These are phyloP conservation scores for Phoma herbarum DNA, from an alignment of 2,329 filamentous ascomycete species.

Conservation along the genomic window DNA sequence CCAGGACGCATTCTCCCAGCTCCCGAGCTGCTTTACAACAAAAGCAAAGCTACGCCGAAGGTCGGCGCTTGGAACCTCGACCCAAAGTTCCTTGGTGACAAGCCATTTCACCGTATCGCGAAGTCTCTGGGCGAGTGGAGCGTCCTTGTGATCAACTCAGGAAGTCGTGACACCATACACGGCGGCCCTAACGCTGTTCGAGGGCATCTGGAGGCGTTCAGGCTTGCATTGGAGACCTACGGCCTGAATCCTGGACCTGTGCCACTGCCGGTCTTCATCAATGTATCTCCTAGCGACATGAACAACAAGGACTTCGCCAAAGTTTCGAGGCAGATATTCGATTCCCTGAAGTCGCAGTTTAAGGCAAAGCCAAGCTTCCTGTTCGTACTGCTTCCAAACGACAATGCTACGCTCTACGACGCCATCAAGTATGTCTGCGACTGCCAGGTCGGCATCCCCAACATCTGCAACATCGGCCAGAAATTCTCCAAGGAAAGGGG, in stretches of 20 bases:
- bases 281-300: slow-evolving; percentile 22
- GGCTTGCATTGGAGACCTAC: slow-evolving; percentile 31
- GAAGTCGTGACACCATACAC: slow-evolving; percentile 26
- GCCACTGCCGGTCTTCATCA: slow-evolving; percentile 20
- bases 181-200: slow-evolving; percentile 26
- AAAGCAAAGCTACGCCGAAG: slow-evolving; percentile 44
- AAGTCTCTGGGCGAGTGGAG: slow-evolving; percentile 37
- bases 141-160: slow-evolving; percentile 43
- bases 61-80: slow-evolving; percentile 77
- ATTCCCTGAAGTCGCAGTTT: slow-evolving; percentile 57
- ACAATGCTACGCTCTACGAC: slow-evolving; percentile 44
- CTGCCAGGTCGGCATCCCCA: slow-evolving; percentile 67
- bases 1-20: slow-evolving; percentile 71
- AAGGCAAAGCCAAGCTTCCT: slow-evolving; percentile 41
- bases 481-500: slow-evolving; percentile 57
- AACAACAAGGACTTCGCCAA: slow-evolving; percentile 54
- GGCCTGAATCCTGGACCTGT: slow-evolving; percentile 34
- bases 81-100: slow-evolving; percentile 26
- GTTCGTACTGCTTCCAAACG: slow-evolving; percentile 43
- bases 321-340: slow-evolving; percentile 67
- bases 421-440: slow-evolving; percentile 75
- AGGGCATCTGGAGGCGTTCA: slow-evolving; percentile 28
- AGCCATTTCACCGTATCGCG: slow-evolving; percentile 37
- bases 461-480: slow-evolving; percentile 71
- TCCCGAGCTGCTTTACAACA: slow-evolving; percentile 69